phyloP scores from a whole-genome alignment of 1,284 basidiomycete genomes.

The Melampsora larici-populina region DNA sequence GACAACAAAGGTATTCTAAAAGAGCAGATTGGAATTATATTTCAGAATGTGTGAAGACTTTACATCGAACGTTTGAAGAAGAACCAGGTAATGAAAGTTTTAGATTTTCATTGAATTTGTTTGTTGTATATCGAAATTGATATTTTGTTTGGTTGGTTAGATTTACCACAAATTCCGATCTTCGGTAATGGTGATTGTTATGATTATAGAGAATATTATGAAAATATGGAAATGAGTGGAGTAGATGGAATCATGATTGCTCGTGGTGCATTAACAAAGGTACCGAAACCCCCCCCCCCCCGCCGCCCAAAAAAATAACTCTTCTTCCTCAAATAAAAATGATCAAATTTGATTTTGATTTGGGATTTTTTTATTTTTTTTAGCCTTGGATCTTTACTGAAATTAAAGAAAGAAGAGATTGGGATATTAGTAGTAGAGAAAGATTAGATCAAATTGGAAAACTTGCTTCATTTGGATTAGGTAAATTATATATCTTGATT shows the following conservation, averaged over 20 bases:
- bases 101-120: too few relatives aligned
- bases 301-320: too few relatives aligned
- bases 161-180: constrained; percentile 74
- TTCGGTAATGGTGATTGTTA: constrained; percentile 95
- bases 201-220: constrained; percentile 78
- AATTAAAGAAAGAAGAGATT: constrained; percentile 82
- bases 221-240: constrained; percentile 68
- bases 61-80: constrained; percentile 63
- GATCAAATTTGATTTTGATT: neutral
- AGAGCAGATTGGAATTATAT: constrained; percentile 52
- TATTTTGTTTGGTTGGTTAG: constrained; percentile 48
- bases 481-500: too few relatives aligned
- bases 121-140: too few relatives aligned
- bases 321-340: too few relatives aligned
- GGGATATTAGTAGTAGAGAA: constrained; percentile 90
- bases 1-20: constrained; percentile 53
- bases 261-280: constrained; percentile 88
- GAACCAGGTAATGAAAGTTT: neutral
- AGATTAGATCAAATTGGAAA: constrained; percentile 79
- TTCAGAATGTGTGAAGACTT: constrained; percentile 59
- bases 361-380: neutral
- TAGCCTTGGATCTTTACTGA: constrained; percentile 69
- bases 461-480: constrained; percentile 55
- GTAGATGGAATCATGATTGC: constrained; percentile 96
- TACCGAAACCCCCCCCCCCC: too few relatives aligned